Evolutionary conservation across 2,329 filamentous ascomycete species (phyloP).

Genomic region (Ramichloridium luteum): DNA sequence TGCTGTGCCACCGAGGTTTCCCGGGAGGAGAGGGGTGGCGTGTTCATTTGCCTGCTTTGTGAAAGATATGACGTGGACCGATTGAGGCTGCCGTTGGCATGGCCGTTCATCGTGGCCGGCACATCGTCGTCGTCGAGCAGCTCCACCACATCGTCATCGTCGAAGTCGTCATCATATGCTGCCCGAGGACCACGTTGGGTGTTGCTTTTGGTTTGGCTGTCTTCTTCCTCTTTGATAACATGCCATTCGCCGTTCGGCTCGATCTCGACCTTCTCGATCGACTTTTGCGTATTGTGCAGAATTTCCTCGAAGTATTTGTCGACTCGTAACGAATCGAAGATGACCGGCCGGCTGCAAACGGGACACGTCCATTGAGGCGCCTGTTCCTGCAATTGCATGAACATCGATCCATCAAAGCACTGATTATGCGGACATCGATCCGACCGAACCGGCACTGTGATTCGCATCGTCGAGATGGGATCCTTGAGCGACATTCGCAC

Average conservation of each 20-base stretch:
- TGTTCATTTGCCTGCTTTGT: conserved; percentile 28
- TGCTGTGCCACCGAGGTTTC: conserved; percentile 25
- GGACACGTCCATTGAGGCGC: conserved; percentile 95
- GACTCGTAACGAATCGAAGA: conserved; percentile 71
- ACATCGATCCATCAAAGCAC: conserved; percentile 88
- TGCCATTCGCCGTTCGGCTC: conserved; percentile 78
- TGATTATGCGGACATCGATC: conserved; percentile 75
- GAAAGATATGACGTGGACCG: conserved; percentile 15
- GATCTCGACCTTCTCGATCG: conserved; percentile 74
- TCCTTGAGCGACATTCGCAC: conserved; percentile 85
- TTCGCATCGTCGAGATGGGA: conserved; percentile 73
- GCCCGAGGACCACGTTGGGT: conserved; percentile 22
- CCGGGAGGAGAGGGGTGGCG: conserved; percentile 35
- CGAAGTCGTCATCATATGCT: conserved; percentile 28
- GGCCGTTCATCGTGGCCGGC: conserved; percentile 22
- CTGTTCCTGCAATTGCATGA: conserved; percentile 88
- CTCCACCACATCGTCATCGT: conserved; percentile 35
- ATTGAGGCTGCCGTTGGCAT: conserved; percentile 21
- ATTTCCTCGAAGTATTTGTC: conserved; percentile 91
- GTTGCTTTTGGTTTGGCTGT: conserved; percentile 26
- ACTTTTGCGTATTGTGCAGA: conserved; percentile 55
- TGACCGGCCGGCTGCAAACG: conserved; percentile 72
- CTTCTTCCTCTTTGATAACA: conserved; percentile 32
- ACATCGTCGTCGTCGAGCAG: conserved; percentile 25
- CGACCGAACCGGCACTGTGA: conserved; percentile 68